A percentile compares a stretch with the other conserved stretches of the same genome.
phyloP scores from a whole-genome alignment of 2,329 filamentous ascomycete genomes.

The Ilyonectria robusta region DNA sequence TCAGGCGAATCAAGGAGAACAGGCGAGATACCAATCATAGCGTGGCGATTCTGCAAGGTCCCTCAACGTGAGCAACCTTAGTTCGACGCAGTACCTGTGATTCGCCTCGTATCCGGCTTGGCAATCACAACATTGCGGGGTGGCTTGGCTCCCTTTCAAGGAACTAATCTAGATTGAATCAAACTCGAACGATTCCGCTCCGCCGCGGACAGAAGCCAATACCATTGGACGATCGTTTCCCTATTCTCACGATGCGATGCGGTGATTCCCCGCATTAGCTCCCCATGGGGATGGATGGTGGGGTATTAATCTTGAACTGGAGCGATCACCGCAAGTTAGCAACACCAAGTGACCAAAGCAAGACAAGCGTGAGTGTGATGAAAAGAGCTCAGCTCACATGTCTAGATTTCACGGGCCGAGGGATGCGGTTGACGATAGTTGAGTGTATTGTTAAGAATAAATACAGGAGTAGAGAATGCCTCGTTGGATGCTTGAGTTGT shows the following conservation, averaged over 20 bases:
- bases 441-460: neutral
- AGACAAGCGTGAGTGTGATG: too few species aligned
- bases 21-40: neutral
- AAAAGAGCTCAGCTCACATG: neutral
- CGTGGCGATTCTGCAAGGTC: neutral
- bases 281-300: neutral
- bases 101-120: neutral
- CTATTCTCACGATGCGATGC: neutral
- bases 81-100: neutral
- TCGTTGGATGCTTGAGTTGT: neutral
- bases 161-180: neutral
- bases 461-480: neutral
- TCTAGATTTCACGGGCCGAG: neutral
- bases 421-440: neutral
- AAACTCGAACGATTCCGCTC: neutral
- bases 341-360: neutral
- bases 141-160: neutral
- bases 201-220: neutral
- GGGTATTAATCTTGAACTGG: neutral
- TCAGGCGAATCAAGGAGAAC: neutral
- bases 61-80: neutral
- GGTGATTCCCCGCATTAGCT: neutral
- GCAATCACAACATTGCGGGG: neutral
- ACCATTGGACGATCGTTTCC: neutral
- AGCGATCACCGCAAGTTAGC: neutral